Evolutionary conservation across 371 early-diverging fungal species (phyloP), one percentile per base, ranked within the genome.

Genomic region (Mortierella sp.): DNA sequence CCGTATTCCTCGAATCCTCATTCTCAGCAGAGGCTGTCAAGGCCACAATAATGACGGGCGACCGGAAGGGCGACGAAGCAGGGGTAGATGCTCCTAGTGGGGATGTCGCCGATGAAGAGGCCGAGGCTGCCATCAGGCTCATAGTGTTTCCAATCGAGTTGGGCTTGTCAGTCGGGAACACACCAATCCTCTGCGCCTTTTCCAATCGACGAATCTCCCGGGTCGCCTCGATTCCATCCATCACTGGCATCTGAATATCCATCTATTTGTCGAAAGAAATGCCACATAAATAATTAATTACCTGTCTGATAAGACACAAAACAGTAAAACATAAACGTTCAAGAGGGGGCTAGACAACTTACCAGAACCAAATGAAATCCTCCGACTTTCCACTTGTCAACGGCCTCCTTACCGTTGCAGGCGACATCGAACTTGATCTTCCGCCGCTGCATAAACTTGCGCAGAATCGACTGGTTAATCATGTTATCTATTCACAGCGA

Each of bases 21-120:
- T 93, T 91, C 48, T 93, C 76, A 0, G 94, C 92, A 0, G 95
- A 92, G 3, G 96, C 96, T 0, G 97, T 97, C 61, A 97, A 86
- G 0, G 97, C 97, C 1, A 97, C 95, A 72, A 97, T 96, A 53
- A 97, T 96, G 29, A 95, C 96, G 5, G 94, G 95, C 3, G 94
- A 91, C 61, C 91, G 90, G 73, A 93, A 90, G 0, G 87, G 77
- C 7, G 89, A 86, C 16, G 87, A 83, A 4, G 82, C 74, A 22
- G 82, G 65, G 6, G 58, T 76, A 1, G 73, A 44, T 13, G 40
- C 16, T 5, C 45, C 39, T 0, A 45, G 40, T 34, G 58, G 7
- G 16, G 85, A 68, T 34, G 68, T 64, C 31, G 79, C 65, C 13
- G 66, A 58, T 24, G 73, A 52, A 6, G 70, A 48, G 1, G 71